Evolutionary conservation across 345 rosid species (phyloP).

Genomic region (Euphorbia lathyris): DNA sequence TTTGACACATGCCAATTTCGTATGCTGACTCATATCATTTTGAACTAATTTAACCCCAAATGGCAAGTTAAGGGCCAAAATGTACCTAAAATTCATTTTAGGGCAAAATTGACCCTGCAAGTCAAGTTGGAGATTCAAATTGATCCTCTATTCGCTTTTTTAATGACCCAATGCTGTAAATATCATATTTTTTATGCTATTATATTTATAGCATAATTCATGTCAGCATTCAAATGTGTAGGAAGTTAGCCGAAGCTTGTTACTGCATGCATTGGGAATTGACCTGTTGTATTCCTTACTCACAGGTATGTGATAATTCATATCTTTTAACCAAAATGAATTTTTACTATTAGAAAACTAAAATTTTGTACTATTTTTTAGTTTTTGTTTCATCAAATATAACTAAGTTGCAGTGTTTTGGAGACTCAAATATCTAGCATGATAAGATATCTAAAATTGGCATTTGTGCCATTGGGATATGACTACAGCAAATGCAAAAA

Average conservation of each 20-base stretch:
- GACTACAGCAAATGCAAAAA: too few relatives aligned
- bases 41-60: too few relatives aligned
- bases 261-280: conserved; percentile 86
- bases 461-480: neutral
- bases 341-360: too few relatives aligned
- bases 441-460: neutral
- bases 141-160: neutral
- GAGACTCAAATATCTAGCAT: neutral
- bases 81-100: too few relatives aligned
- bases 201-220: neutral
- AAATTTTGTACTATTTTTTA: neutral
- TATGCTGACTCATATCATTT: too few relatives aligned
- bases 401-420: too few relatives aligned
- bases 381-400: too few relatives aligned
- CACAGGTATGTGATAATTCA: conserved; percentile 54
- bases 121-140: too few relatives aligned
- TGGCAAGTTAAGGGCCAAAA: too few relatives aligned
- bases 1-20: too few relatives aligned
- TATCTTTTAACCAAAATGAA: too few relatives aligned
- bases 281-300: conserved; percentile 97
- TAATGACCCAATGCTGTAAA: neutral
- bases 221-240: conserved; percentile 30
- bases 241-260: conserved; percentile 94
- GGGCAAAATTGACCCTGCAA: too few relatives aligned
- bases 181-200: conserved; percentile 1